Conservation (phyloP, 805 yeast species). For the Lachancea quebecensis region DNA sequence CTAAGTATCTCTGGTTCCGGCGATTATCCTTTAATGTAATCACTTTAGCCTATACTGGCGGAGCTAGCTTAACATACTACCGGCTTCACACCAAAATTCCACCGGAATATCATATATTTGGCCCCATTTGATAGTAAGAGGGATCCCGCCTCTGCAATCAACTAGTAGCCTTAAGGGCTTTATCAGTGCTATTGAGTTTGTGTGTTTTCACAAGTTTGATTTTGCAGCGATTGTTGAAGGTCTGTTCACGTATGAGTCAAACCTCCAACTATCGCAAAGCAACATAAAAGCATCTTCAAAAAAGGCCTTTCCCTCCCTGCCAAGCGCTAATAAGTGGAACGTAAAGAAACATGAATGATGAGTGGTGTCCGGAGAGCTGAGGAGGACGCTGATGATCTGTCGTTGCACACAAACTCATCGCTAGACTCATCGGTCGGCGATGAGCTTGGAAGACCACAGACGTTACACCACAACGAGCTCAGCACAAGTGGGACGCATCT, state of each 20-base stretch:
- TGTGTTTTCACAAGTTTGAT: no score
- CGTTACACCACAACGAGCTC: background rate
- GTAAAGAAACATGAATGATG: conserved; percentile 1
- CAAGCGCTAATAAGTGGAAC: background rate
- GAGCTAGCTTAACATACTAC: background rate
- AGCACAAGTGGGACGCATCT: background rate
- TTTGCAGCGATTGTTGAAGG: no score
- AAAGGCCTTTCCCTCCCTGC: background rate
- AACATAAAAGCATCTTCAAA: background rate
- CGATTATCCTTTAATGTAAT: no score
- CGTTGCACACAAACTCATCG: conserved; percentile 1
- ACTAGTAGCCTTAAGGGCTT: no score
- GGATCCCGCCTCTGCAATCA: no score
- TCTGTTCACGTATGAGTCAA: background rate
- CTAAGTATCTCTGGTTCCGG: no score
- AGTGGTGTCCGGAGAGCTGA: background rate
- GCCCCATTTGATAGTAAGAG: no score
- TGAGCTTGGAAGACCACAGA: background rate
- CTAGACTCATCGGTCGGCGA: background rate
- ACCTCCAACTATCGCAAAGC: no score
- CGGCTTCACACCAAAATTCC: background rate
- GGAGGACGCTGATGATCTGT: background rate
- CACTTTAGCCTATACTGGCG: no score
- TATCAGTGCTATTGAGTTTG: no score
- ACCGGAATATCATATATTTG: background rate